Conservation (phyloP, 768 basidiomycete species). For the Tricholoma terreum region DNA sequence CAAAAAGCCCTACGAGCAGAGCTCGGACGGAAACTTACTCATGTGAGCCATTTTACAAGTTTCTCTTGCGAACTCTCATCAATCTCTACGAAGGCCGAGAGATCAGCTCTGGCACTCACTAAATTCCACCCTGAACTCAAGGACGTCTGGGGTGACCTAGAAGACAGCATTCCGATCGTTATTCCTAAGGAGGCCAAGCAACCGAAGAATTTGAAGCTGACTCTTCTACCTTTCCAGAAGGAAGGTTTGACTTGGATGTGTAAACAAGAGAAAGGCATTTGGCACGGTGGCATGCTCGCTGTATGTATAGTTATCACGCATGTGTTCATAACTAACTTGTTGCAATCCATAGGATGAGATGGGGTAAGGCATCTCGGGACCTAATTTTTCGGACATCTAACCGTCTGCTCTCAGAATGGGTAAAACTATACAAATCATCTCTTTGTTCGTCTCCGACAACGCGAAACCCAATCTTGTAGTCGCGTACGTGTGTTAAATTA, state of each 20-base stretch:
- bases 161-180: constrained; percentile 55
- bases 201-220: constrained; percentile 79
- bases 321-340: background rate
- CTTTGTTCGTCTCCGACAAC: constrained; percentile 77
- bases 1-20: constrained; percentile 48
- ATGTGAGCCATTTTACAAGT: constrained; percentile 38
- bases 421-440: constrained; percentile 96
- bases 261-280: constrained; percentile 82
- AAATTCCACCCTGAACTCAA: constrained; percentile 76
- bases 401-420: constrained; percentile 60
- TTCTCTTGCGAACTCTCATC: constrained; percentile 2
- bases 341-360: constrained; percentile 71
- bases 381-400: background rate
- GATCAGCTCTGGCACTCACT: constrained; percentile 55
- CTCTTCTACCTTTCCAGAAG: constrained; percentile 89
- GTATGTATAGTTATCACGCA: constrained; percentile 41
- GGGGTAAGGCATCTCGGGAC: constrained; percentile 55
- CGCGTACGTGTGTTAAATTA: constrained; percentile 57
- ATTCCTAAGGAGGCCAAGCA: constrained; percentile 72
- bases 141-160: constrained; percentile 86
- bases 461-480: constrained; percentile 86
- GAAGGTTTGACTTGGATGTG: constrained; percentile 97
- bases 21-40: constrained; percentile 73
- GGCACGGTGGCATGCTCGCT: constrained; percentile 91
- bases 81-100: constrained; percentile 59